Base-by-base conservation (phyloP, 176 grass and related monocot species). In the Pontederia paniculata region DNA sequence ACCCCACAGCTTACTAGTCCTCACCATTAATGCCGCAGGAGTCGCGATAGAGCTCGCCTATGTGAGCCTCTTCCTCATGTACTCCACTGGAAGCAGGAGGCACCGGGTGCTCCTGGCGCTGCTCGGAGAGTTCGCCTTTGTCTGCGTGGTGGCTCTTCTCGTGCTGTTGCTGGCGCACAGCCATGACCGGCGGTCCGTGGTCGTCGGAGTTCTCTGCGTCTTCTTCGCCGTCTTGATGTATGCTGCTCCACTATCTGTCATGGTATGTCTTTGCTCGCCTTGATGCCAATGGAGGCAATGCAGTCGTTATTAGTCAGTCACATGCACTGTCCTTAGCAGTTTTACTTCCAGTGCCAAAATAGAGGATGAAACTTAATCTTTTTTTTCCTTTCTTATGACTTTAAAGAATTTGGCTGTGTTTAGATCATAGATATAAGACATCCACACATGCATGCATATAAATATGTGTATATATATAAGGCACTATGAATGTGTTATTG, bases 11-110 rank as follows among this genome's bases (percentile, higher is more conserved):
- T 80, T 84, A 57, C 79, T 90, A 5, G 77, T 97, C 15, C 77
- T 97, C 53, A 97, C 86, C 67, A 90, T 97, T 58, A 97, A 97
- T 55, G 91, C 80, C 50, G 76, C 91, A 25, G 91, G 91, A 55
- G 77, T 83, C 70, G 57, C 42, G 28, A 90, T 97, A 57, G 86
- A 97, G 83, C 73, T 97, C 42, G 9, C 77, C 58, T 97, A 90
- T 67, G 49, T 97, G 37, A 9, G 76, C 1, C 80, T 90, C 59
- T 90, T 97, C 82, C 74, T 97, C 21, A 21, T 83, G 70, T 97
- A 51, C 83, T 88, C 91, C 15, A 23, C 17, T 17, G 80, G 83
- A 9, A 17, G 60, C 8, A 62, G 42, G 18, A 70, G 91, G 2
- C 64, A 79, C 45, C 58, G 70, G 45, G 80, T 87, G 14, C 18